Evolutionary conservation across 371 early-diverging fungal genomes (phyloP).

Genomic region (Dinochytrium kinnereticum): DNA sequence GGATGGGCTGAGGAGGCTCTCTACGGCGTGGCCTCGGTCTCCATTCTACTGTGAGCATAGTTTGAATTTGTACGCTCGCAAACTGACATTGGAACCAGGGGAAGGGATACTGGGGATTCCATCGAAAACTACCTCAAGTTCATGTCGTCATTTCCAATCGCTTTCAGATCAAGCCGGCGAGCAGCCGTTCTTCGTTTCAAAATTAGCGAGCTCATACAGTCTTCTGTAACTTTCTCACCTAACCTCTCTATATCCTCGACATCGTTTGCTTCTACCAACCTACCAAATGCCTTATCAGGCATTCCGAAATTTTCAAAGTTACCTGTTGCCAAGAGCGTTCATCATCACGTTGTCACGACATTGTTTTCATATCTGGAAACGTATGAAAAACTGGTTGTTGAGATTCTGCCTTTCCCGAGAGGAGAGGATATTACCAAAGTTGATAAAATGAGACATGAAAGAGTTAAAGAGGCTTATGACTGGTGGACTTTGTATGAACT

Average conservation of each 20-base stretch:
- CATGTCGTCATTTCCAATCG: not conserved
- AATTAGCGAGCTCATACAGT: not conserved
- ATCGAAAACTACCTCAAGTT: constrained; percentile 2
- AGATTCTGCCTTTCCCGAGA: constrained; percentile 15
- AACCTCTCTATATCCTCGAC: not conserved
- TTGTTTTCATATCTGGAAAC: not conserved
- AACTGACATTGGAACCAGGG: not conserved
- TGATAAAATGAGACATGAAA: constrained; percentile 30
- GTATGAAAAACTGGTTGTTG: constrained; percentile 14
- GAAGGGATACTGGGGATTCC: not conserved
- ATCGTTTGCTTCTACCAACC: not conserved
- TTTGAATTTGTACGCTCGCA: too few relatives aligned
- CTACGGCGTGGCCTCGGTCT: not conserved
- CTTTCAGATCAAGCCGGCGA: not conserved
- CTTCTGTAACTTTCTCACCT: not conserved
- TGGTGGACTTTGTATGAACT: constrained; percentile 43
- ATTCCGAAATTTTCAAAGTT: not conserved
- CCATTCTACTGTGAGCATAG: not conserved
- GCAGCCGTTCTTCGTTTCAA: not conserved
- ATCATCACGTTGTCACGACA: not conserved
- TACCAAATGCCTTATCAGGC: constrained; percentile 1
- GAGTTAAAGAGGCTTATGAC: constrained; percentile 47
- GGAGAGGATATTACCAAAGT: constrained; percentile 40
- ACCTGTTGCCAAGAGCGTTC: not conserved
- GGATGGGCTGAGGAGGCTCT: not conserved